Evolutionary conservation across 371 early-diverging fungal genomes (phyloP).

Genomic region (Actinomortierella wolfii): DNA sequence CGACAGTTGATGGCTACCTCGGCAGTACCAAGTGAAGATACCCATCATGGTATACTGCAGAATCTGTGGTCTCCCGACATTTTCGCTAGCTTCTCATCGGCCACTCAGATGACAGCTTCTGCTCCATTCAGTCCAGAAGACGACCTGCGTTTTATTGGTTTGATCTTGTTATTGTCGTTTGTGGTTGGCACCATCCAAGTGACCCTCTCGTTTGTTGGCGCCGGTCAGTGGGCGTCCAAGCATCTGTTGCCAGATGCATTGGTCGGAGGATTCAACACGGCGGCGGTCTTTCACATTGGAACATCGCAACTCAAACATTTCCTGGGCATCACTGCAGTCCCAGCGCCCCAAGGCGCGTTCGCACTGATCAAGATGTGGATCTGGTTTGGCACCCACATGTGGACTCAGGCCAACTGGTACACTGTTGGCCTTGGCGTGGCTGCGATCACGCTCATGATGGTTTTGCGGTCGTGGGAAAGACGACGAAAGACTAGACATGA

Average conservation of each 20-base stretch:
- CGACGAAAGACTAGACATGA: constrained; percentile 19
- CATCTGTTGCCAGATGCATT: constrained; percentile 50
- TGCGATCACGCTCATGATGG: constrained; percentile 39
- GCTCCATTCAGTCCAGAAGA: constrained; percentile 5
- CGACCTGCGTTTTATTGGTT: constrained; percentile 31
- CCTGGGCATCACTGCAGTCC: constrained; percentile 47
- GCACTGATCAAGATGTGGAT: constrained; percentile 45
- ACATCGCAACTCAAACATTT: constrained; percentile 53
- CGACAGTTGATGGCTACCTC: constrained; percentile 29
- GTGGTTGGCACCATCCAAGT: constrained; percentile 44
- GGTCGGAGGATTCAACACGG: constrained; percentile 54
- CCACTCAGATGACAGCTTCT: too few relatives aligned
- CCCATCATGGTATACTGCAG: background rate
- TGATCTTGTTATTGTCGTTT: constrained; percentile 46
- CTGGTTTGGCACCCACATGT: constrained; percentile 27
- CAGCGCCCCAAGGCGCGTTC: constrained; percentile 37
- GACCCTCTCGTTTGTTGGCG: constrained; percentile 27
- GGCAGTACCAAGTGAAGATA: background rate
- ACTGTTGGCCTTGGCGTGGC: constrained; percentile 31
- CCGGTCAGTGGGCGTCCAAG: constrained; percentile 45
- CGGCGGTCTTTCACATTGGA: constrained; percentile 52
- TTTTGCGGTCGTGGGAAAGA: constrained; percentile 25
- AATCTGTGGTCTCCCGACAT: background rate
- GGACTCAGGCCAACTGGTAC: constrained; percentile 33
- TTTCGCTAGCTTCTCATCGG: background rate